Conservation (phyloP, 2,329 filamentous ascomycete genomes). For the Ceratocystis colombiana region DNA sequence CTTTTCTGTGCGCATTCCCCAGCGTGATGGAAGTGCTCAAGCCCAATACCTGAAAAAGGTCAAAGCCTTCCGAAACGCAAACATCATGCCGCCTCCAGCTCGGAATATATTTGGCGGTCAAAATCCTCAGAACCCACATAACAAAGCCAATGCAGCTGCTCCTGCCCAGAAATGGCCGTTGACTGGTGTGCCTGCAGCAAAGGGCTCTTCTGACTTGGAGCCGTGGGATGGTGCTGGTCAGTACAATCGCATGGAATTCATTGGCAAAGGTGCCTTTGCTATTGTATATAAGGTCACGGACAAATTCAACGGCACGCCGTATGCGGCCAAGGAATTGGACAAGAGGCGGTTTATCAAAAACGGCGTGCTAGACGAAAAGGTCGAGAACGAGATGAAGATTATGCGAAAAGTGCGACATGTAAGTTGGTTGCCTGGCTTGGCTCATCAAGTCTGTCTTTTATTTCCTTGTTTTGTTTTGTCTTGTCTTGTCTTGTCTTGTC, state of each 20-base stretch:
- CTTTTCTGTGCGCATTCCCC: slow-evolving; percentile 79
- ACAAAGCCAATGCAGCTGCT: background rate
- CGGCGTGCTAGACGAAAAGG: slow-evolving; percentile 75
- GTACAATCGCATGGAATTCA: slow-evolving; percentile 71
- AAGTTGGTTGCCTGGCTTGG: slow-evolving; percentile 33
- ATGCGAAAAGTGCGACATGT: slow-evolving; percentile 81
- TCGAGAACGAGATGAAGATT: slow-evolving; percentile 95
- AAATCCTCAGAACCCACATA: background rate
- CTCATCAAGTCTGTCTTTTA: background rate
- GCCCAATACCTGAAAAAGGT: slow-evolving; percentile 60
- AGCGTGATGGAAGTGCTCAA: slow-evolving; percentile 55
- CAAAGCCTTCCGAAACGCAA: slow-evolving; percentile 44
- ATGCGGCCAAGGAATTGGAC: slow-evolving; percentile 89
- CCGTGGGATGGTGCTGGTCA: slow-evolving; percentile 68
- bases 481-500: background rate
- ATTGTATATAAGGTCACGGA: slow-evolving; percentile 84
- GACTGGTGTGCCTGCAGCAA: slow-evolving; percentile 29
- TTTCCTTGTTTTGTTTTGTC: background rate
- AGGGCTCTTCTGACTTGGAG: slow-evolving; percentile 35
- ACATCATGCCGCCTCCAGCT: slow-evolving; percentile 18
- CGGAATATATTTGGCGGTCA: slow-evolving; percentile 16
- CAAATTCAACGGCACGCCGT: slow-evolving; percentile 71
- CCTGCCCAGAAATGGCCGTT: background rate
- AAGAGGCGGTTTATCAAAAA: slow-evolving; percentile 92
- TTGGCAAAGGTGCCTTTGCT: slow-evolving; percentile 92